phyloP scores from a whole-genome alignment of 83 land plant genomes.

The Isoetes engelmannii region DNA sequence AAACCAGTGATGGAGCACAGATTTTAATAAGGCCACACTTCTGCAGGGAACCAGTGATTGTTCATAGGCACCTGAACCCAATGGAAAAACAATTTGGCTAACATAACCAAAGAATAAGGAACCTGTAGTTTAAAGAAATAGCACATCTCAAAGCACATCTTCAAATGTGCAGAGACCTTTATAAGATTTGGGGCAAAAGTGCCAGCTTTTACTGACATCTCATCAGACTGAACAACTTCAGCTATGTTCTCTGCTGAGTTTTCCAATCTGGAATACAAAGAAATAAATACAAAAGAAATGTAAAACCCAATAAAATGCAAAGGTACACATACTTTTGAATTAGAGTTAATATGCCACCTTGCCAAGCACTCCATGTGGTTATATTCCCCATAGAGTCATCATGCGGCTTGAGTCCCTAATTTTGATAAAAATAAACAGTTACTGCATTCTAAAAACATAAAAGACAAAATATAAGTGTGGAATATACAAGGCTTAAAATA shows the following conservation, averaged over 20 bases:
- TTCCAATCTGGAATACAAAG: slow-evolving; percentile 50
- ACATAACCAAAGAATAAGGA: no score
- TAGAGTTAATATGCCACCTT: slow-evolving; percentile 62
- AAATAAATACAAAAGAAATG: slow-evolving; percentile 4
- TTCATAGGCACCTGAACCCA: no score
- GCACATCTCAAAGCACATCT: no score
- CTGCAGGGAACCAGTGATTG: no score
- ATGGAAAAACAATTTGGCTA: no score
- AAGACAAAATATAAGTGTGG: no score
- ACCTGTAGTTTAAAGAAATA: no score
- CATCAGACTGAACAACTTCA: slow-evolving; percentile 59
- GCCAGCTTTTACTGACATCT: slow-evolving; percentile 39
- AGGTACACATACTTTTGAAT: slow-evolving; percentile 58
- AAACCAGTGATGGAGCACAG: no score
- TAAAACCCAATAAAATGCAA: not conserved
- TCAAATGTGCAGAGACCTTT: no score
- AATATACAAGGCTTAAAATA: slow-evolving; percentile 6
- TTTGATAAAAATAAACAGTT: not conserved
- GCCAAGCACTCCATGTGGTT: slow-evolving; percentile 87
- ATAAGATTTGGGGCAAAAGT: slow-evolving; percentile 21
- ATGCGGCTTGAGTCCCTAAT: slow-evolving; percentile 79
- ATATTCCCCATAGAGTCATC: slow-evolving; percentile 87
- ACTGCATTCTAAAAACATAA: not conserved
- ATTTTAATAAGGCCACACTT: no score
- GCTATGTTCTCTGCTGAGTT: slow-evolving; percentile 67